Evolutionary conservation across 768 basidiomycete species (phyloP).

Genomic region (Arthromyces matolae): DNA sequence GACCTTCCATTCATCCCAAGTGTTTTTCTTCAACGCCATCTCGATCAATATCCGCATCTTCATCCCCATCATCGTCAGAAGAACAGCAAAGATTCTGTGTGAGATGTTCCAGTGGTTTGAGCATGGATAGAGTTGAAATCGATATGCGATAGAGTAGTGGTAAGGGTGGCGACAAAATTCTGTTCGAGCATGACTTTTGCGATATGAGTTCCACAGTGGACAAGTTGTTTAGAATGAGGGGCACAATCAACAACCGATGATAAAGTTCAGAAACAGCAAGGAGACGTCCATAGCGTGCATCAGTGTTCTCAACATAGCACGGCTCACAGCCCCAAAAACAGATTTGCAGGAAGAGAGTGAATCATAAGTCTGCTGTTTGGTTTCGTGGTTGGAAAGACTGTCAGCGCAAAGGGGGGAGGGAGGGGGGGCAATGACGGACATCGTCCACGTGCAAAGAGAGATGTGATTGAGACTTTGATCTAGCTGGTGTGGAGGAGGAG

Average conservation of each 20-base stretch:
- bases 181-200: conserved; percentile 99
- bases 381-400: conserved; percentile 56
- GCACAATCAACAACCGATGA: conserved; percentile 79
- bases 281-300: conserved; percentile 82
- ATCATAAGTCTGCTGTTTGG: conserved; percentile 75
- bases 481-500: conserved; percentile 58
- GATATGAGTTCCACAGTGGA: conserved; percentile 81
- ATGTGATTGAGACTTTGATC: conserved; percentile 54
- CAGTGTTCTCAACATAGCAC: conserved; percentile 67
- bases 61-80: conserved; percentile 57
- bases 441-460: conserved; percentile 78
- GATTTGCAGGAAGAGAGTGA: conserved; percentile 83
- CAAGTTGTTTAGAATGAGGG: conserved; percentile 51
- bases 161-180: conserved; percentile 87
- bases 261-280: conserved; percentile 85
- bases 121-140: conserved; percentile 90
- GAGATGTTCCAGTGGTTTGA: conserved; percentile 87
- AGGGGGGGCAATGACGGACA: conserved; percentile 87
- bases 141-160: conserved; percentile 83
- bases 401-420: conserved; percentile 97
- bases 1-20: conserved; percentile 94
- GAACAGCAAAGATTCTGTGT: no score
- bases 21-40: conserved; percentile 70
- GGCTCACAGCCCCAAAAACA: conserved; percentile 84
- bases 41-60: conserved; percentile 56